Base-by-base conservation (phyloP, 306 rosid species). In the Fragaria ananassa region DNA sequence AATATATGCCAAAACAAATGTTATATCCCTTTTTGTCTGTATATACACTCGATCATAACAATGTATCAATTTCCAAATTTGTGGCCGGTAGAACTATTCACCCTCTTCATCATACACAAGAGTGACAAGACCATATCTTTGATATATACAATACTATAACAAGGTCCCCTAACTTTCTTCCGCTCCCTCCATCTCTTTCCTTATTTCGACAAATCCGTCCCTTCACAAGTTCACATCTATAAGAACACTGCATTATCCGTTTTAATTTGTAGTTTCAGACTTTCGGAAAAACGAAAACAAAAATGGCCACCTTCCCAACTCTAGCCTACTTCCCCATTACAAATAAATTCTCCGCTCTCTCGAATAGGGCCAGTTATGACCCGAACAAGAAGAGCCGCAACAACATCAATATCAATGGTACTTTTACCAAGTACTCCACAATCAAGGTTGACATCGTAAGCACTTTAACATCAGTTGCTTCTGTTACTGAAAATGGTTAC, bases 371-470 rank as follows among this genome's bases (percentile, higher is more conserved):
- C 58, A 77, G 61, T 39, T 76, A 80, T 50, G 88, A 90, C 19
- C 78, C 74, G 37, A 72, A 37, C 44, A 79, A 80, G 81, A 89
- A 83, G 50, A 88, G 80, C 35, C 12, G 80, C 34, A 84, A 72
- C 34, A 58, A 74, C 57, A 74, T 90, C 71, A 88, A 82, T 69
- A 44, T 87, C 10, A 87, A 82, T 75, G 97, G 92, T 25, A 71
- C 70, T 49, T 68, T 61, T 18, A 71, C 57, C 18, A 71, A 84
- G 78, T 66, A 31, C 34, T 31, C 83, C 4, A 58, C 81, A 49
- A 35, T 72, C 11, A 85, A 81, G 60, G 78, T 83, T 54, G 89
- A 85, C 23, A 60, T 78, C 47, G 88, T 70, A 56, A 82, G 61
- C 35, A 73, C 80, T 70, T 44, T 74, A 18, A 73, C 70, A 81